Conservation (phyloP, 108 stramenopile genomes). For the Epipyxis sp. region DNA sequence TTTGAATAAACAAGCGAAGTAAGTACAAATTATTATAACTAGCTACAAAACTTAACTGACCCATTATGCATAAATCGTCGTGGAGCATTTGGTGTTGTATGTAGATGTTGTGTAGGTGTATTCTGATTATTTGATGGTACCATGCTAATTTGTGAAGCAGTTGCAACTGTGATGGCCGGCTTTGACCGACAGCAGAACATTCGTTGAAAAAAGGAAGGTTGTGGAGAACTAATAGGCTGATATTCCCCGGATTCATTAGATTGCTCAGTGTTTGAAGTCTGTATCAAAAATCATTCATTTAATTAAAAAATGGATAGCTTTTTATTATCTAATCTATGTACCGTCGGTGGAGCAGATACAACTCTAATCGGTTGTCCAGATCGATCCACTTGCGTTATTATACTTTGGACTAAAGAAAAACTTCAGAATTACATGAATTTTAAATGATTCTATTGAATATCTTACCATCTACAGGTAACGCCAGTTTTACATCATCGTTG, state of each 20-base stretch:
- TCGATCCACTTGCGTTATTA: constrained; percentile 9
- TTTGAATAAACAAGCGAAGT: too few relatives aligned
- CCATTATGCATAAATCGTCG: not conserved
- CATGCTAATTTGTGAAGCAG: too few relatives aligned
- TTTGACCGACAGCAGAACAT: too few relatives aligned
- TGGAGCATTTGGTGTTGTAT: not conserved
- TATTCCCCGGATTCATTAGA: too few relatives aligned
- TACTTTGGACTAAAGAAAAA: not conserved
- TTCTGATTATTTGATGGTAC: too few relatives aligned
- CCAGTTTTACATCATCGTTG: not conserved
- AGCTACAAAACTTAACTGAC: not conserved
- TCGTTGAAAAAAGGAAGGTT: too few relatives aligned
- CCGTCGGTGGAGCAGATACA: not conserved
- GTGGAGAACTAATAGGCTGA: too few relatives aligned
- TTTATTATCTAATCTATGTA: not conserved
- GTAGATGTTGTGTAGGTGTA: not conserved
- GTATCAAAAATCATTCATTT: too few relatives aligned
- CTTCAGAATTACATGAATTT: not conserved
- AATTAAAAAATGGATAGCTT: too few relatives aligned
- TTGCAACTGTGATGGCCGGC: too few relatives aligned
- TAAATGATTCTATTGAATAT: not conserved
- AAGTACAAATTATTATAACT: not conserved
- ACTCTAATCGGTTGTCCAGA: not conserved
- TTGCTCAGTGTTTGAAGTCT: too few relatives aligned
- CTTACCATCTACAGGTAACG: not conserved